Base-by-base conservation (phyloP, 2,329 filamentous ascomycete species). In the Chaetomiaceae sp. region DNA sequence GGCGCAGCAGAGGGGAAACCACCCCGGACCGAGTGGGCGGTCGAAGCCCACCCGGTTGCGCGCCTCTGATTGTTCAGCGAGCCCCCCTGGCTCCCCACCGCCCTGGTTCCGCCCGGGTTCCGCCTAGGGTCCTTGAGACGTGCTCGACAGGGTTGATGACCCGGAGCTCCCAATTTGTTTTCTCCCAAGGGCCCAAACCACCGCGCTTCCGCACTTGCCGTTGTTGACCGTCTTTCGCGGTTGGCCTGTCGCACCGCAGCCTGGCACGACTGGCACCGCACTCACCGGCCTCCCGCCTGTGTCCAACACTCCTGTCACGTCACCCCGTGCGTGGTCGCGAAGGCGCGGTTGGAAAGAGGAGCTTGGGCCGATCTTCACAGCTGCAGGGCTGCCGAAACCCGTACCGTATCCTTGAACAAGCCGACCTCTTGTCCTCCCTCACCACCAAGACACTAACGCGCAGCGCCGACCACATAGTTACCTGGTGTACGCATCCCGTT, bases 61-160 rank as follows among this genome's bases (percentile, higher is more conserved):
- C 44, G 32, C 37, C 22, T 55, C 43, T 57, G 51, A 52, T 56
- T 55, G 50, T 49, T 39, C 45, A 43, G 41, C 45, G 22, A 34
- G 9, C 22, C 26, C 38, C 38, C 50, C 36, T 49, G 39, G 40
- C 45, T 48, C 51, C 50, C 54, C 55, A 56, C 38, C 50, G 52
- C 41, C 51, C 51, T 50, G 49, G 55, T 51, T 44, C 48, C 15
- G 49, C 36, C 51, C 51, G 49, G 49, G 55, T 51, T 44, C 48
- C 15, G 49, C 36, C 50, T 41, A 38, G 45, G 51, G 42, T 52
- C 52, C 42, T 49, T 48, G 52, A 51, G 54, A 53, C 50, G 39
- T 52, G 50, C 47, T 51, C 33, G 52, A 38, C 50, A 52, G 43
- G 50, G 44, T 49, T 50, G 52, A 46, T 34, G 32, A 32, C 6